Evolutionary conservation across 2,329 filamentous ascomycete genomes (phyloP).

Genomic region (Chrysoporthe puriensis): DNA sequence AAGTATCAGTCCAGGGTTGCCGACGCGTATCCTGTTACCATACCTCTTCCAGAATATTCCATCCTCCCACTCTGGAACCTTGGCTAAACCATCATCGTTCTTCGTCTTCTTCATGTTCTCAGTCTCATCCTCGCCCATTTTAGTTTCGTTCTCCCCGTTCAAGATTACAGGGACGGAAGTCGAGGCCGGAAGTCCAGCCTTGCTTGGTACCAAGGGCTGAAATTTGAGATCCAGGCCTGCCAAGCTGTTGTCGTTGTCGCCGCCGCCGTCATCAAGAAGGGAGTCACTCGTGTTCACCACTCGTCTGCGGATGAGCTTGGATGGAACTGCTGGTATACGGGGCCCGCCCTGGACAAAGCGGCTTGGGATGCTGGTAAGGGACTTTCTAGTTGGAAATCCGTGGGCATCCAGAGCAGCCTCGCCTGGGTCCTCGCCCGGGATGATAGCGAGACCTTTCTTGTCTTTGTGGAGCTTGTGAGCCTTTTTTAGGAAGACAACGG

Average conservation of each 20-base stretch:
- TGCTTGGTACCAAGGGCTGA: not conserved
- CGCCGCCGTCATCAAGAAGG: not conserved
- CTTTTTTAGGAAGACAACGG: slow-evolving; percentile 43
- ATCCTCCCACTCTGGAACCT: slow-evolving; percentile 31
- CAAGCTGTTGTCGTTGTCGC: not conserved
- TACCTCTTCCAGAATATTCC: slow-evolving; percentile 29
- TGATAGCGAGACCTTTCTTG: slow-evolving; percentile 5
- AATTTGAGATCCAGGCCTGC: not conserved
- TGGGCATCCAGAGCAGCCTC: not conserved
- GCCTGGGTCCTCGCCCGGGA: slow-evolving; percentile 4
- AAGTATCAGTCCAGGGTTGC: not conserved
- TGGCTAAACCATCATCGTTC: not conserved
- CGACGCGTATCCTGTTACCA: slow-evolving; percentile 34
- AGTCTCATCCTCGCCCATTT: not conserved
- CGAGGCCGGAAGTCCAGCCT: not conserved
- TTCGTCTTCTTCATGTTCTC: not conserved
- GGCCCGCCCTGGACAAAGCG: not conserved
- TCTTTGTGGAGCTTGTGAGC: slow-evolving; percentile 26
- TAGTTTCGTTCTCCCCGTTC: not conserved
- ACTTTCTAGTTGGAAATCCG: not conserved
- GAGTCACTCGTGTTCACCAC: not conserved
- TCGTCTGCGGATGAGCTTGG: not conserved
- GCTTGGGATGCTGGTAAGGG: too few species aligned
- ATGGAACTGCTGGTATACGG: not conserved
- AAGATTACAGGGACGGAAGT: not conserved